Evolutionary conservation across 2,329 filamentous ascomycete species (phyloP), one percentile per base, ranked within the genome.

Genomic region (Escovopsis sp.): DNA sequence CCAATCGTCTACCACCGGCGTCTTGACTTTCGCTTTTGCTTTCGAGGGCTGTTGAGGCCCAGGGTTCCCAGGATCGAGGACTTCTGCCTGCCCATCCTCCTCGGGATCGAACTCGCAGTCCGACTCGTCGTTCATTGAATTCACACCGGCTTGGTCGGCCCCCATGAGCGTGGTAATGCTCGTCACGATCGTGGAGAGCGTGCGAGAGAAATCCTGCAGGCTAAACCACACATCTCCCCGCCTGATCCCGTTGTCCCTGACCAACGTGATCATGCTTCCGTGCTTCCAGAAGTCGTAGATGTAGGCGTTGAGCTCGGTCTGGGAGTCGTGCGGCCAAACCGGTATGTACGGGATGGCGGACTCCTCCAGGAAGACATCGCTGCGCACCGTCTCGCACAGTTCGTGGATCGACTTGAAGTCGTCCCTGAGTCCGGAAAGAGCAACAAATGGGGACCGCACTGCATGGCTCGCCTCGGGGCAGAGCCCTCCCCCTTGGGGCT

Each of bases 281-380:
- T 88, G 78, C 57, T 76, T 82, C 67, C 75, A 87, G 59, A 87
- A 89, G 56, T 88, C 81, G 45, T 80, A 76, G 1, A 88, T 60
- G 52, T 83, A 83, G 0, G 77, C 76, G 48, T 84, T 84, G 45
- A 77, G 65, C 0, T 71, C 71, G 11, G 58, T 54, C 8, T 45
- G 58, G 3, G 67, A 64, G 41, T 80, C 72, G 24, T 76, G 62
- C 0, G 74, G 72, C 49, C 72, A 72, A 10, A 84, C 60, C 5
- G 69, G 67, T 5, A 87, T 67, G 53, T 81, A 74, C 0, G 84
- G 84, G 20, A 89, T 74, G 1, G 81, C 77, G 0, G 79, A 71
- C 51, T 84, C 72, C 51, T 89, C 84, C 0, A 89, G 69, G 61
- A 85, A 87, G 1, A 89, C 74, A 1, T 76, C 81, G 7, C 67